phyloP scores from a whole-genome alignment of 2,329 filamentous ascomycete genomes.

The Graphilbum fragrans region DNA sequence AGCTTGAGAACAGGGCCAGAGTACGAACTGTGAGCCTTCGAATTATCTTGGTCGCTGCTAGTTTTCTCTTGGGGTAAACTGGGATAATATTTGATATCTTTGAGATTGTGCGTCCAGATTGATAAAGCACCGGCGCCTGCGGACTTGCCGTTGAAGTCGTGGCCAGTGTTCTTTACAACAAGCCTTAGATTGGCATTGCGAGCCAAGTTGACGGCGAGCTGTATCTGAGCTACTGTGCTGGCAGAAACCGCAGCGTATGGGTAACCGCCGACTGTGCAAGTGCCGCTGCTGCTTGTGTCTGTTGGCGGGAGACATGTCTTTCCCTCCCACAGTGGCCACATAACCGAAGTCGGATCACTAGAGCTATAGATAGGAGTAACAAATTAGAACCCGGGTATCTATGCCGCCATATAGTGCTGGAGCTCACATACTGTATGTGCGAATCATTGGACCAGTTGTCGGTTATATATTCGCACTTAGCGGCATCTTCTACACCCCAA shows the following conservation, averaged over 20 bases:
- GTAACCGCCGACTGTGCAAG: constrained; percentile 24
- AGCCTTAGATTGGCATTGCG: constrained; percentile 33
- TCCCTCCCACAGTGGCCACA: constrained; percentile 27
- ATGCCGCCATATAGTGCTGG: no score
- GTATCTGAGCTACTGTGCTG: constrained; percentile 29
- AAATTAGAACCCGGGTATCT: no score
- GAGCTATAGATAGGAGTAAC: constrained; percentile 6
- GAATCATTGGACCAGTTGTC: constrained; percentile 20
- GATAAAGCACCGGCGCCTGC: constrained; percentile 24
- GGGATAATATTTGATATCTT: constrained; percentile 5
- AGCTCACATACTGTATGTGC: constrained; percentile 20
- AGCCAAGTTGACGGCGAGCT: constrained; percentile 33
- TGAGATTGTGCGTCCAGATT: constrained; percentile 20
- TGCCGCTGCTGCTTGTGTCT: constrained; percentile 3
- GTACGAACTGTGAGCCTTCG: constrained; percentile 18
- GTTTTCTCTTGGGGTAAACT: no score
- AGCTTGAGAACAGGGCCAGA: constrained; percentile 21
- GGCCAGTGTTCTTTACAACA: constrained; percentile 39
- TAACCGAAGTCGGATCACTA: constrained; percentile 25
- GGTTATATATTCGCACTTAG: constrained; percentile 25
- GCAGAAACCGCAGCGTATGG: constrained; percentile 29
- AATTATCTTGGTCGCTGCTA: no score
- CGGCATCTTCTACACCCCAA: constrained; percentile 26
- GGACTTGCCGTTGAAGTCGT: constrained; percentile 32
- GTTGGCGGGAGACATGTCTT: constrained; percentile 21